phyloP scores from a whole-genome alignment of 2,329 filamentous ascomycete genomes.

The Chalaropsis thielavioides region DNA sequence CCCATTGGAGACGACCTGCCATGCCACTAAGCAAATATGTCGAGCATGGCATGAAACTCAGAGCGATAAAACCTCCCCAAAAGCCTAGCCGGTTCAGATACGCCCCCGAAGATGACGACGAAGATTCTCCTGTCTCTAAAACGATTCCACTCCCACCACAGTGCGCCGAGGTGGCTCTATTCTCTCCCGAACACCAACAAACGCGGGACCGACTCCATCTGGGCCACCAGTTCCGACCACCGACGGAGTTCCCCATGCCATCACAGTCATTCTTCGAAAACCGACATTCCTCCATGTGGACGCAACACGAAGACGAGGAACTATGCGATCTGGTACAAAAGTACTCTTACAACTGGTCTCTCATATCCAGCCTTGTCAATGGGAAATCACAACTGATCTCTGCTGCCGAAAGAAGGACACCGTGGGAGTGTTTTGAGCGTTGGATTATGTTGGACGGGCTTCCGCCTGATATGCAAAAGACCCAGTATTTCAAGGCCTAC shows the following conservation, averaged over 20 bases:
- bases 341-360: constrained; percentile 93
- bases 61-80: constrained; percentile 46
- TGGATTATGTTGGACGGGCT: constrained; percentile 88
- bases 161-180: constrained; percentile 67
- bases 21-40: constrained; percentile 78
- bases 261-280: constrained; percentile 80
- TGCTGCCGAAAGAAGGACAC: constrained; percentile 75
- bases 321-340: constrained; percentile 72
- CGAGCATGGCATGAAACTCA: constrained; percentile 61
- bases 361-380: constrained; percentile 70
- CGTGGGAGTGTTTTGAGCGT: constrained; percentile 97
- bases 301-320: constrained; percentile 77
- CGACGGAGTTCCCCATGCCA: constrained; percentile 84
- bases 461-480: constrained; percentile 86
- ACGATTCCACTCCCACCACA: constrained; percentile 46
- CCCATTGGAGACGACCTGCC: constrained; percentile 60
- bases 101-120: constrained; percentile 54
- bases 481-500: constrained; percentile 76
- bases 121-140: constrained; percentile 23
- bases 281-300: constrained; percentile 81
- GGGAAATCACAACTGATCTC: constrained; percentile 66
- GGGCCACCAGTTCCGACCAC: constrained; percentile 83
- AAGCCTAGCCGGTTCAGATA: constrained; percentile 80
- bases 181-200: constrained; percentile 75
- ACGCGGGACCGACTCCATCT: constrained; percentile 83